Base-by-base conservation (phyloP, 108 stramenopile genomes). In the Epithemia pelagica region DNA sequence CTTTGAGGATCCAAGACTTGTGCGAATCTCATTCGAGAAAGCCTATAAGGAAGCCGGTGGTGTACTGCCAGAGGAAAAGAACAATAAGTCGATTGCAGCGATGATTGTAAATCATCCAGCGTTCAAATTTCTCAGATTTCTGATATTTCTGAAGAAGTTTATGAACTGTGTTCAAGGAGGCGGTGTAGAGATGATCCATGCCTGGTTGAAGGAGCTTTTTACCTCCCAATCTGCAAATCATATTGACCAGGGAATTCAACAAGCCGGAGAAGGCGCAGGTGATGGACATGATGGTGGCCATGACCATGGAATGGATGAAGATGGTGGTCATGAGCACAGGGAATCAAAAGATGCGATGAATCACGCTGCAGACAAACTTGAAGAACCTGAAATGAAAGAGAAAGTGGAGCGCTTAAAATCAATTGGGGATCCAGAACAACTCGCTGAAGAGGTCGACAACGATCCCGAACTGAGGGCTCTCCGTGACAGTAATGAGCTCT, bases 361-460 rank as follows among this genome's bases (percentile, higher is more conserved):
- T 30, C 25, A 22, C 26, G 82, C 82, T 0, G 82, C 82, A 0
- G 82, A 83, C 66, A 69, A 79, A 31, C 71, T 83, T 70, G 82
- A 83, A 69, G 76, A 79, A 53, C 82, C 82, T 30, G 76, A 79
- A 58, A 74, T 83, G 1, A 73, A 77, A 56, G 70, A 79, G 32
- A 66, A 78, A 46, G 77, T 83, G 73, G 69, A 83, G 32, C 46
- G 52, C 18, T 24, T 81, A 20, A 15, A 28, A 8, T 21, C n/a
- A n/a, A 57, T 58, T 3, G 73, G 72, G 28, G 78, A 83, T 71
- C 82, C 82, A n/a, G 82, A 83, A 22, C 65, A 64, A 52, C 67
- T 83, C 15, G 68, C 73, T 32, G 78, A 83, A 37, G 73, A 72
- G 23, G 77, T 83, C 52, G 82, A 83, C 56, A 77, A 79, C 53